phyloP scores from a whole-genome alignment of 352 stramenopile species.

The Globisporangium iwayamae region DNA sequence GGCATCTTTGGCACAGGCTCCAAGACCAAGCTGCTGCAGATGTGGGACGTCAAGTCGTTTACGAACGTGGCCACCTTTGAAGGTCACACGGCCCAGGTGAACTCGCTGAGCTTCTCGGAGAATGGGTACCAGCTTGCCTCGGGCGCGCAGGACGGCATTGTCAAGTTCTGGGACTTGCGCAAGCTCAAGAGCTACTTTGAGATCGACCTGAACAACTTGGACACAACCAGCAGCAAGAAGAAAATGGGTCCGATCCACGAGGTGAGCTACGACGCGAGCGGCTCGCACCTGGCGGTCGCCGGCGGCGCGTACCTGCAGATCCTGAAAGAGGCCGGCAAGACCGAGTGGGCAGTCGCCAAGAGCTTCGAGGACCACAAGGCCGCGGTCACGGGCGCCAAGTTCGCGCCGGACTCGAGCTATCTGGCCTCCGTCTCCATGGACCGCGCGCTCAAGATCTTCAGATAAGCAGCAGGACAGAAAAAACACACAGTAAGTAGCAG shows the following conservation, averaged over 20 bases:
- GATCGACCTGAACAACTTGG: constrained; percentile 39
- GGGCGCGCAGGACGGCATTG: constrained; percentile 64
- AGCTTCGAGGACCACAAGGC: constrained; percentile 69
- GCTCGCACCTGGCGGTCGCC: constrained; percentile 52
- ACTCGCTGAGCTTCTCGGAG: constrained; percentile 89
- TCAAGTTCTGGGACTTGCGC: constrained; percentile 94
- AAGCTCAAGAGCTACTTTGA: constrained; percentile 83
- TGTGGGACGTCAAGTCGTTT: constrained; percentile 92
- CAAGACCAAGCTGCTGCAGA: constrained; percentile 73
- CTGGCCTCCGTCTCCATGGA: constrained; percentile 72
- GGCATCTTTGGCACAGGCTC: constrained; percentile 85
- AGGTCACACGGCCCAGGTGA: constrained; percentile 67
- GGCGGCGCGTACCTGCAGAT: constrained; percentile 40
- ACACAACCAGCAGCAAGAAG: constrained; percentile 7
- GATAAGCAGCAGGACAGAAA: constrained; percentile 22
- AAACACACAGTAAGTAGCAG: no score
- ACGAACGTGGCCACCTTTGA: constrained; percentile 86
- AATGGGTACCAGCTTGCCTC: constrained; percentile 95
- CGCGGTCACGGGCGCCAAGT: constrained; percentile 51
- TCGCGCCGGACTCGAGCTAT: constrained; percentile 59
- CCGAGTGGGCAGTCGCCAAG: constrained; percentile 57
- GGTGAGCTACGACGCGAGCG: constrained; percentile 60
- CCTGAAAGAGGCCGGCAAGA: constrained; percentile 62
- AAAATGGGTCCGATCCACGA: constrained; percentile 46
- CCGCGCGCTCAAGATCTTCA: constrained; percentile 72